A percentile compares a stretch with the other conserved stretches of the same genome.
Evolutionary conservation across 768 basidiomycete genomes (phyloP).

Genomic region (Podaxis carcinomalis): DNA sequence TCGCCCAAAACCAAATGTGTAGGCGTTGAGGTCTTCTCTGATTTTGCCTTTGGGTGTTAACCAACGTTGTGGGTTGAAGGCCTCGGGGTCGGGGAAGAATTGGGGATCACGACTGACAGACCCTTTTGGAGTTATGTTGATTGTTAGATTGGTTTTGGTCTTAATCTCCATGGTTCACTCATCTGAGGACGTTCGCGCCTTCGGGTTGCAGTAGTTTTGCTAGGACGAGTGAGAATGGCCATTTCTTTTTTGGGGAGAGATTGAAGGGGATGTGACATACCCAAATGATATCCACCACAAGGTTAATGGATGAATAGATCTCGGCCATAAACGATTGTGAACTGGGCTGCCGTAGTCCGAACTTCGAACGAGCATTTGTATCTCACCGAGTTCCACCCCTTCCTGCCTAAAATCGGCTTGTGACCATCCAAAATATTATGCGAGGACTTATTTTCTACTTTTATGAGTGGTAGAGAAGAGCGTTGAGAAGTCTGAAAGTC

Average conservation of each 20-base stretch:
- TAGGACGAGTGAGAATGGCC: slow-evolving; percentile 14
- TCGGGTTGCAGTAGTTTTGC: slow-evolving; percentile 45
- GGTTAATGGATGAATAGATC: background rate
- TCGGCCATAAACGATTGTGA: background rate
- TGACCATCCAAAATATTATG: too few species aligned
- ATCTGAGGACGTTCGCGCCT: too few species aligned
- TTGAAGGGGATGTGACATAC: slow-evolving; percentile 24
- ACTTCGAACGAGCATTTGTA: too few species aligned
- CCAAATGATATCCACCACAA: slow-evolving; percentile 48
- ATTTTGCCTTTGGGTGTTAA: slow-evolving; percentile 37
- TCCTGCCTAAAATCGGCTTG: too few species aligned
- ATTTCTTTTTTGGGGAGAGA: background rate
- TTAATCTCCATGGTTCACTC: slow-evolving; percentile 28
- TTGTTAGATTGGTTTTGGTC: background rate
- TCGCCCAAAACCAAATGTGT: slow-evolving; percentile 55
- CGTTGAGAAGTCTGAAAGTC: too few species aligned
- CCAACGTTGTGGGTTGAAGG: slow-evolving; percentile 59
- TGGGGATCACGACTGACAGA: slow-evolving; percentile 54
- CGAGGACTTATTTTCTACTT: too few species aligned
- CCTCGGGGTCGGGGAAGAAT: slow-evolving; percentile 54
- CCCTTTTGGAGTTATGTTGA: slow-evolving; percentile 31
- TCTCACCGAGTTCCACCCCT: too few species aligned
- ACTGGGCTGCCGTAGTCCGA: too few species aligned
- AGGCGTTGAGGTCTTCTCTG: slow-evolving; percentile 49
- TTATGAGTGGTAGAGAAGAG: too few species aligned